A percentile compares a stretch with the other conserved stretches of the same genome.
Evolutionary conservation across 164 flowering plant genomes (phyloP).

Genomic region (Euptelea pleiosperma): DNA sequence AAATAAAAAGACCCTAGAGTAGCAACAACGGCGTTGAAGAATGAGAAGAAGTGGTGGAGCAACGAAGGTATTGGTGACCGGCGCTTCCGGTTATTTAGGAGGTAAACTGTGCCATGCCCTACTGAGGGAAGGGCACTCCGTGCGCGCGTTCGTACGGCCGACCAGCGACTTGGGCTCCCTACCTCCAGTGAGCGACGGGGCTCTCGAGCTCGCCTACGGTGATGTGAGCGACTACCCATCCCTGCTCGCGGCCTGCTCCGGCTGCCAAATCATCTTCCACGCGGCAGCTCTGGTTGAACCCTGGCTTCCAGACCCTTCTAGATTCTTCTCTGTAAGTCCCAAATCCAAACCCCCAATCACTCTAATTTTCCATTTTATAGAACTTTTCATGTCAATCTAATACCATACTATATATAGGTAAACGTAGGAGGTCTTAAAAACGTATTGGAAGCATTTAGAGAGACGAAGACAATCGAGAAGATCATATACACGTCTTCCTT

Average conservation of each 20-base stretch:
- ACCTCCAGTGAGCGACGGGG: constrained; percentile 27
- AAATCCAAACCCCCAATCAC: not conserved
- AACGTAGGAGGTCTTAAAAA: constrained; percentile 84
- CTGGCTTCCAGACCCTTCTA: constrained; percentile 86
- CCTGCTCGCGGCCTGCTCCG: constrained; percentile 63
- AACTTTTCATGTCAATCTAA: not conserved
- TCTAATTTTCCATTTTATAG: not conserved
- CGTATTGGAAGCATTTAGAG: constrained; percentile 60
- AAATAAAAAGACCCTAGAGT: no score
- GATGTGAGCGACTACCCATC: constrained; percentile 76
- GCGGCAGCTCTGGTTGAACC: constrained; percentile 88
- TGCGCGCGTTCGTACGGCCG: constrained; percentile 74
- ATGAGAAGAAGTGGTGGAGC: not conserved
- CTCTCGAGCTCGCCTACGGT: constrained; percentile 64
- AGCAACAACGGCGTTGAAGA: no score
- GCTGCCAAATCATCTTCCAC: constrained; percentile 75
- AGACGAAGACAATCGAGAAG: constrained; percentile 59
- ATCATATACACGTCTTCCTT: constrained; percentile 88
- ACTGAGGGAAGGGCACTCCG: constrained; percentile 52
- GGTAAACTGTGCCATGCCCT: constrained; percentile 67
- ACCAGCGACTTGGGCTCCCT: constrained; percentile 70
- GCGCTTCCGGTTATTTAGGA: constrained; percentile 88
- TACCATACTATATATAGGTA: constrained; percentile 41
- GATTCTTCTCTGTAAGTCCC: constrained; percentile 56
- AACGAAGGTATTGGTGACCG: constrained; percentile 72